Conservation (phyloP, 306 rosid genomes). For the Quercus bicolor region DNA sequence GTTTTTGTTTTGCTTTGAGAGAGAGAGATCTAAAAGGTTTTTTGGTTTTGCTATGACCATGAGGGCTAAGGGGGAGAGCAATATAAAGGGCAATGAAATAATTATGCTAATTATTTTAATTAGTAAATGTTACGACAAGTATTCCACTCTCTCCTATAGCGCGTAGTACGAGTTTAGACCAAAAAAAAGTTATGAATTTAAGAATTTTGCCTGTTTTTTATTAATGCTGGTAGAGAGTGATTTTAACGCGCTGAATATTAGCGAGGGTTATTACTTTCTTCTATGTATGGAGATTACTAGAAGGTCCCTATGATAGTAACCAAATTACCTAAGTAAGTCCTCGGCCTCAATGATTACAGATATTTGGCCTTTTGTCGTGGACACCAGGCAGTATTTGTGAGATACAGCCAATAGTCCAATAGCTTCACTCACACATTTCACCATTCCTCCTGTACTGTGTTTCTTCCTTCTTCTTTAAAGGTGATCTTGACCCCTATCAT, state of each 20-base stretch:
- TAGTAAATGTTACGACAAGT: neutral
- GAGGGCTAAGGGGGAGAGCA: slow-evolving; percentile 7
- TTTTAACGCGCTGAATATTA: neutral
- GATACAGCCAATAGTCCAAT: neutral
- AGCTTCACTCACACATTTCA: too few species aligned
- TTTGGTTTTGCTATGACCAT: neutral
- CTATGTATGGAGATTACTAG: neutral
- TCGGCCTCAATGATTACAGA: slow-evolving; percentile 25
- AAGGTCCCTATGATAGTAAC: slow-evolving; percentile 6
- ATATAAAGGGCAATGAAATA: slow-evolving; percentile 34
- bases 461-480: too few species aligned
- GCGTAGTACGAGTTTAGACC: neutral
- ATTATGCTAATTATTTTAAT: slow-evolving; percentile 5
- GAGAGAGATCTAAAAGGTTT: neutral
- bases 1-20: neutral
- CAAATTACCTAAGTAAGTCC: slow-evolving; percentile 30
- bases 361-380: slow-evolving; percentile 13
- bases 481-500: too few species aligned
- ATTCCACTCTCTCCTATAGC: neutral
- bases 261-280: neutral
- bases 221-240: neutral
- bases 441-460: too few species aligned
- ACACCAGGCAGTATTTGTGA: neutral
- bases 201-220: too few species aligned
- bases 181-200: neutral